Percentiles rank a stretch among this genome's conserved stretches.
Evolutionary conservation across 2,329 filamentous ascomycete genomes (phyloP).

Genomic region (Ophiostoma perfectum): DNA sequence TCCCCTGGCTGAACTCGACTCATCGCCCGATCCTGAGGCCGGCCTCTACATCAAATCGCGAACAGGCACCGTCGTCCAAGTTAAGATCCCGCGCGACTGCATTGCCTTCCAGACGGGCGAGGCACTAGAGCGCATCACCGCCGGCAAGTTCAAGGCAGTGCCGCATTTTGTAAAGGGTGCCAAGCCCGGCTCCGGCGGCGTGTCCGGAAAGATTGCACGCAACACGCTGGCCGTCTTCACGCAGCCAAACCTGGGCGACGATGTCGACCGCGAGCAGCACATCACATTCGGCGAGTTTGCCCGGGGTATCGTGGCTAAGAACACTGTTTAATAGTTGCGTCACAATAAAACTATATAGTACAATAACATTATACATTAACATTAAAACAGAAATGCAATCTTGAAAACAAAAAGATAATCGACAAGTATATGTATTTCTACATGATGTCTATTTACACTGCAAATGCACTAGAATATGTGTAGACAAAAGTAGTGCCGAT

Average conservation of each 20-base stretch:
- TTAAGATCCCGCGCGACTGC: slow-evolving; percentile 83
- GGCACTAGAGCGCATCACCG: slow-evolving; percentile 82
- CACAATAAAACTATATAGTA: neutral
- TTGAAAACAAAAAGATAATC: neutral
- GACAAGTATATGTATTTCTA: no score
- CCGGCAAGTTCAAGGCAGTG: slow-evolving; percentile 87
- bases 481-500: neutral
- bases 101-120: slow-evolving; percentile 96
- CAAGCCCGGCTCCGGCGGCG: slow-evolving; percentile 37
- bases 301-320: slow-evolving; percentile 53
- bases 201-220: slow-evolving; percentile 52
- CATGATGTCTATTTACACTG: no score
- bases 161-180: slow-evolving; percentile 90
- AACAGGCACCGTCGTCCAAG: slow-evolving; percentile 75
- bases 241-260: slow-evolving; percentile 83
- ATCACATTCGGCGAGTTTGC: slow-evolving; percentile 74
- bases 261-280: slow-evolving; percentile 62
- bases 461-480: no score
- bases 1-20: slow-evolving; percentile 62
- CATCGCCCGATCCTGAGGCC: slow-evolving; percentile 74
- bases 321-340: slow-evolving; percentile 41
- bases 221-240: slow-evolving; percentile 97
- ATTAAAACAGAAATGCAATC: neutral
- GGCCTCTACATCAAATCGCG: slow-evolving; percentile 94
- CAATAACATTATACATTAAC: neutral